Evolutionary conservation across 2,329 filamentous ascomycete genomes (phyloP).

Genomic region (Diaporthe vaccinii): DNA sequence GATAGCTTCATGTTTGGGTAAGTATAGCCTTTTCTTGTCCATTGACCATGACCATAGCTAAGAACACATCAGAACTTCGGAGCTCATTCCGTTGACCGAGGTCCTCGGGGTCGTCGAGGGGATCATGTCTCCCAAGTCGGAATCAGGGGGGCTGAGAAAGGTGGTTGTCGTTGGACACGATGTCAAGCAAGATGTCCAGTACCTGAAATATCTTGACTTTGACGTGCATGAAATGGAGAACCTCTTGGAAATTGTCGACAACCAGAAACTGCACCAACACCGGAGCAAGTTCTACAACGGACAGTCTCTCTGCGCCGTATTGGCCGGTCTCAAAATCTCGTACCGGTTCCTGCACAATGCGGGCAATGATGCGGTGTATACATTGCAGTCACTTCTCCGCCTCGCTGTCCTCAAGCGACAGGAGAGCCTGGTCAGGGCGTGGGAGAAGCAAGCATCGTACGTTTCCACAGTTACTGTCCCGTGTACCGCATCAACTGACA

Average conservation of each 20-base stretch:
- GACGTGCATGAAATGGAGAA: slow-evolving; percentile 66
- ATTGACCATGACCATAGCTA: slow-evolving; percentile 30
- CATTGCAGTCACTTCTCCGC: slow-evolving; percentile 79
- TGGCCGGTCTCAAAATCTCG: slow-evolving; percentile 73
- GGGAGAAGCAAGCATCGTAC: slow-evolving; percentile 31
- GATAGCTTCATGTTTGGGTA: slow-evolving; percentile 83
- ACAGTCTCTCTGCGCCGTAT: slow-evolving; percentile 70
- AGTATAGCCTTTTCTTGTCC: slow-evolving; percentile 43
- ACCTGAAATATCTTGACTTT: slow-evolving; percentile 75
- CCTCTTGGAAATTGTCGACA: slow-evolving; percentile 79
- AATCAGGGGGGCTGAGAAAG: slow-evolving; percentile 44
- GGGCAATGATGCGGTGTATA: slow-evolving; percentile 88
- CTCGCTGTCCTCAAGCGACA: slow-evolving; percentile 60
- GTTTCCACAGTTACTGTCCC: not conserved
- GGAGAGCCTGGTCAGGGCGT: slow-evolving; percentile 44
- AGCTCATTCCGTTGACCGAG: slow-evolving; percentile 54
- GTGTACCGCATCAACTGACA: not conserved
- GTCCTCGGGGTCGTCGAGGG: slow-evolving; percentile 52
- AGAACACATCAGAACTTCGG: slow-evolving; percentile 54
- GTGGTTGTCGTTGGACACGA: slow-evolving; percentile 88
- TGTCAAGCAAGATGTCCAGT: slow-evolving; percentile 74
- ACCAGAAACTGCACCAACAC: slow-evolving; percentile 76
- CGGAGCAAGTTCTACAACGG: slow-evolving; percentile 67
- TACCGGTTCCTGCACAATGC: slow-evolving; percentile 84
- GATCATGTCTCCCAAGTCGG: slow-evolving; percentile 51